phyloP scores from a whole-genome alignment of 2,329 filamentous ascomycete species.

The Aurifilum marmelostoma region DNA sequence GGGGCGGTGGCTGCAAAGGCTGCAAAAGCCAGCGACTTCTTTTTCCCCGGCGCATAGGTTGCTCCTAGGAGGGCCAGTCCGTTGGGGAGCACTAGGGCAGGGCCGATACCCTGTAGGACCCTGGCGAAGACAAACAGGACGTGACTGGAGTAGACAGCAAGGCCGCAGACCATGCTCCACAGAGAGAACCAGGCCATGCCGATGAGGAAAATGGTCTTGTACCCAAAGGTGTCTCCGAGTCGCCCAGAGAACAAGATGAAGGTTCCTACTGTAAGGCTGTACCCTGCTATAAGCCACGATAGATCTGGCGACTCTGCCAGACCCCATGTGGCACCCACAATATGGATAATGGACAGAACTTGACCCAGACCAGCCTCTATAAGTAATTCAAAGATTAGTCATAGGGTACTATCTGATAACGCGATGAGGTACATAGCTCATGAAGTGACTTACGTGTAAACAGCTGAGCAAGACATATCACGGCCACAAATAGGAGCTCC shows the following conservation, averaged over 20 bases:
- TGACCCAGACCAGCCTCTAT: conserved; percentile 27
- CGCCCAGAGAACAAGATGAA: conserved; percentile 52
- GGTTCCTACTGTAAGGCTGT: conserved; percentile 47
- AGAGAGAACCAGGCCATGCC: conserved; percentile 47
- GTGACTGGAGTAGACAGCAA: conserved; percentile 38
- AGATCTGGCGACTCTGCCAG: conserved; percentile 42
- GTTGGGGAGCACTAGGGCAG: conserved; percentile 59
- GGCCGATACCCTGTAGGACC: conserved; percentile 57
- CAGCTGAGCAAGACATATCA: conserved; percentile 25
- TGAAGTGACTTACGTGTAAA: conserved; percentile 20
- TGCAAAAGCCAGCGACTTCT: conserved; percentile 39
- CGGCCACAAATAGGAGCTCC: conserved; percentile 25
- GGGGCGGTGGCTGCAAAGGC: conserved; percentile 41
- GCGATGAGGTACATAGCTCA: neutral
- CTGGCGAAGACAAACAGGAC: conserved; percentile 49
- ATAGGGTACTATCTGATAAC: too few species aligned
- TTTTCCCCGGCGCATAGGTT: conserved; percentile 46
- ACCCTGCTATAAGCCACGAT: conserved; percentile 50
- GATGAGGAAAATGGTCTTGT: conserved; percentile 46
- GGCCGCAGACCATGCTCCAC: conserved; percentile 43
- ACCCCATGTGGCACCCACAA: conserved; percentile 48
- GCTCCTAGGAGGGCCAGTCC: conserved; percentile 57
- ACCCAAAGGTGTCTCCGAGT: conserved; percentile 50
- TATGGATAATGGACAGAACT: conserved; percentile 39
- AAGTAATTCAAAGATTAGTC: neutral